Conservation (phyloP, 2,329 filamentous ascomycete species). For the Penicillium decumbens region DNA sequence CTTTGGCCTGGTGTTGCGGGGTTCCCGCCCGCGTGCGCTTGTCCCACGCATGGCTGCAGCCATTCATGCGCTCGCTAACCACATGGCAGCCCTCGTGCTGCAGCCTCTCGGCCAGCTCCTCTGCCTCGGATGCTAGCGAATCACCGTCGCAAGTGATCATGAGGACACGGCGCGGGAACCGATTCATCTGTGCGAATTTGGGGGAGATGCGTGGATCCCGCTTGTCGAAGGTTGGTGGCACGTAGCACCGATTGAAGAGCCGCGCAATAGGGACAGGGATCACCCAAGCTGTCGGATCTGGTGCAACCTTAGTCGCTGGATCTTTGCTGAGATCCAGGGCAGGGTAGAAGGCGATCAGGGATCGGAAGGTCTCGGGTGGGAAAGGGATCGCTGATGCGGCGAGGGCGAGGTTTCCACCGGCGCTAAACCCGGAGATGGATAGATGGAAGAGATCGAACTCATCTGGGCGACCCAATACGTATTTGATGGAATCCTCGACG, state of each 20-base stretch:
- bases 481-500: constrained; percentile 38
- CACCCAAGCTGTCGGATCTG: constrained; percentile 17
- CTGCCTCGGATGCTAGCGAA: constrained; percentile 28
- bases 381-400: constrained; percentile 29
- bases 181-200: constrained; percentile 22
- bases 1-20: constrained; percentile 27
- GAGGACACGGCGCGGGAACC: constrained; percentile 29
- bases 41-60: constrained; percentile 40
- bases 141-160: constrained; percentile 32
- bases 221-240: constrained; percentile 22
- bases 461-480: constrained; percentile 31
- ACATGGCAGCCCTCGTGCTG: constrained; percentile 22
- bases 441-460: constrained; percentile 34
- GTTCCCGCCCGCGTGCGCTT: constrained; percentile 30
- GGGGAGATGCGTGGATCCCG: constrained; percentile 34
- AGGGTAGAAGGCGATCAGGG: constrained; percentile 35
- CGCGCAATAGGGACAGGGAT: constrained; percentile 24
- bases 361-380: constrained; percentile 29
- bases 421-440: constrained; percentile 42
- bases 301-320: constrained; percentile 20
- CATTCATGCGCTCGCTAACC: constrained; percentile 32
- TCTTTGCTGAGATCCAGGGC: constrained; percentile 23
- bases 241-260: constrained; percentile 30
- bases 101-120: constrained; percentile 27
- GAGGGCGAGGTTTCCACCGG: constrained; percentile 41